These are phyloP conservation scores for Chlorociboria aeruginascens DNA, from an alignment of 495 filamentous ascomycete genomes.

Conservation along the genomic window DNA sequence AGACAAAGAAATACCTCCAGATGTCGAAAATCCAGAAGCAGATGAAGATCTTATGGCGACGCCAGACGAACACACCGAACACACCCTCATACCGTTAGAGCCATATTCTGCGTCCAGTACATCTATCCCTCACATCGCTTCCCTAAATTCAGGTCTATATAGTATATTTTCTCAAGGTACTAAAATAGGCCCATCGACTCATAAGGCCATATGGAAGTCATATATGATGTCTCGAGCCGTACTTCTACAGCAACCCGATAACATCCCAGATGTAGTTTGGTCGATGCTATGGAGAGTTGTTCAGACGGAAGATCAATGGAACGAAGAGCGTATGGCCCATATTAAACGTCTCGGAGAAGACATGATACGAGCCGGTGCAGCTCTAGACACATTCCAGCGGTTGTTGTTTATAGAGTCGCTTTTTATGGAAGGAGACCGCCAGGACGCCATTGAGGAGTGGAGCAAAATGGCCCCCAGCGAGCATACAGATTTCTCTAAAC, in stretches of 20 bases:
- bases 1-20: no score
- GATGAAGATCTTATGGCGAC: no score
- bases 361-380: constrained; percentile 39
- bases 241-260: constrained; percentile 30
- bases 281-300: constrained; percentile 41
- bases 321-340: constrained; percentile 44
- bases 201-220: constrained; percentile 18
- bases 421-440: constrained; percentile 44
- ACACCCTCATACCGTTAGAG: no score
- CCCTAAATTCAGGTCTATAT: no score
- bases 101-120: no score
- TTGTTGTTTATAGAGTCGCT: constrained; percentile 53
- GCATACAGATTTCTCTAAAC: constrained; percentile 23
- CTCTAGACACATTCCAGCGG: constrained; percentile 42
- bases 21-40: no score
- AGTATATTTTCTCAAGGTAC: no score
- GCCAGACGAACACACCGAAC: no score
- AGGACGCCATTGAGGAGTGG: constrained; percentile 53
- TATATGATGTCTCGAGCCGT: constrained; percentile 36
- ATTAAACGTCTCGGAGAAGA: constrained; percentile 50
- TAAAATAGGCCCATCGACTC: neutral
- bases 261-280: constrained; percentile 40
- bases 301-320: constrained; percentile 24
- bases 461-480: constrained; percentile 19
- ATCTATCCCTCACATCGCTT: no score